These are phyloP conservation scores for Dysphania ambrosioides DNA, from an alignment of 148 eudicot species.

Conservation along the genomic window DNA sequence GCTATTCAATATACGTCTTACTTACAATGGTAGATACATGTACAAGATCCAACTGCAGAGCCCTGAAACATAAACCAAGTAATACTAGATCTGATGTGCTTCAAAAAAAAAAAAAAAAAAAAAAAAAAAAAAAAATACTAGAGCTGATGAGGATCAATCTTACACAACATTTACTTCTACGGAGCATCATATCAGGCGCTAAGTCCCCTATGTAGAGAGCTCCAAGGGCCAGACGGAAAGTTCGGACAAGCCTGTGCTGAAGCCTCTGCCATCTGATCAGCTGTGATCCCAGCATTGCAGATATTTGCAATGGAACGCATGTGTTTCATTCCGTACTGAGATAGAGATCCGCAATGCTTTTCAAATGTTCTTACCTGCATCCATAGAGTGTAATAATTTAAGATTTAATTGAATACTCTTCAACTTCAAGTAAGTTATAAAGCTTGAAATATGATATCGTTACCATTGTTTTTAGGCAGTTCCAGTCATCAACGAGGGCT, in stretches of 20 bases:
- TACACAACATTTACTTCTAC: not conserved
- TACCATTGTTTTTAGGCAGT: slow-evolving; percentile 76
- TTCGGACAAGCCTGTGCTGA: slow-evolving; percentile 69
- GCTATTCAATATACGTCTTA: not conserved
- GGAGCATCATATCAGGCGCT: slow-evolving; percentile 44
- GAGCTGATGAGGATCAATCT: not conserved
- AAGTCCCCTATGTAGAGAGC: slow-evolving; percentile 74
- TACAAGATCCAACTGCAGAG: not conserved
- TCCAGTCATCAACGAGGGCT: slow-evolving; percentile 92
- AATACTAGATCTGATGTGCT: not conserved
- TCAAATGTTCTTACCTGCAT: slow-evolving; percentile 86
- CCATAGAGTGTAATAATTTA: not conserved
- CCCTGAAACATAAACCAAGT: not conserved
- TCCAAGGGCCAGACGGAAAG: slow-evolving; percentile 70
- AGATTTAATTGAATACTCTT: not conserved
- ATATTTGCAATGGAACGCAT: slow-evolving; percentile 91
- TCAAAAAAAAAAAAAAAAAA: too few relatives aligned
- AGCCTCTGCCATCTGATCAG: slow-evolving; percentile 73
- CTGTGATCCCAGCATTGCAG: slow-evolving; percentile 71
- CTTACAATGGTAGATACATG: not conserved
- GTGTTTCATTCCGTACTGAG: slow-evolving; percentile 97
- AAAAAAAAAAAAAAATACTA: too few relatives aligned
- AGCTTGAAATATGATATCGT: not conserved
- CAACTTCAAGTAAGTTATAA: not conserved
- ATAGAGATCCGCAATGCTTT: slow-evolving; percentile 77